Percentiles rank a stretch among this genome's conserved stretches.
phyloP scores from a whole-genome alignment of 1,139 yeast species.

The Pichiaceae sp. region DNA sequence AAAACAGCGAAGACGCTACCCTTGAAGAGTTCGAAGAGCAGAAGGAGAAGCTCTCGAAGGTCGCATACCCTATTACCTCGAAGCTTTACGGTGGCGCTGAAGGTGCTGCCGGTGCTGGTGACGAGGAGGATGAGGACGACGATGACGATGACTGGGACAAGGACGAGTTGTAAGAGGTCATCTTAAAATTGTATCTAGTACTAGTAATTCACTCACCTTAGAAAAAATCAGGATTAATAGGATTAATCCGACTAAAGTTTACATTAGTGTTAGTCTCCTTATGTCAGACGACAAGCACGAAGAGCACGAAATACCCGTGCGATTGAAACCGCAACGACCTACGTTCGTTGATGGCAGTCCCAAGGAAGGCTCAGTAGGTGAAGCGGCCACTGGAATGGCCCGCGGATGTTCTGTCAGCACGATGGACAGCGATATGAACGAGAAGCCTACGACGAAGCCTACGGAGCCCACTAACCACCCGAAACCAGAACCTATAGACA shows the following conservation, averaged over 20 bases:
- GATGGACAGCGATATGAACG: neutral
- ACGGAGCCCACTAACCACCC: neutral
- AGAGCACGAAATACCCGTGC: slow-evolving; percentile 5
- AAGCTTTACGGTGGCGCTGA: slow-evolving; percentile 66
- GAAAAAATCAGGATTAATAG: neutral
- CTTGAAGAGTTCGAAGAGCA: slow-evolving; percentile 93
- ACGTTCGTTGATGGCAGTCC: slow-evolving; percentile 15
- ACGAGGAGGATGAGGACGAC: slow-evolving; percentile 22
- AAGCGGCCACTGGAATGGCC: neutral
- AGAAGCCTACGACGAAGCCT: slow-evolving; percentile 1
- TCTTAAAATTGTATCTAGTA: neutral
- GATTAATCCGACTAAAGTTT: neutral
- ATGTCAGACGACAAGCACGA: neutral
- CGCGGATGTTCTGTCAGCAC: neutral
- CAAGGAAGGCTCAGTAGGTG: neutral
- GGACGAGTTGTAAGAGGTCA: slow-evolving; percentile 23
- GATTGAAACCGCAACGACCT: slow-evolving; percentile 19
- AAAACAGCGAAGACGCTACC: slow-evolving; percentile 75
- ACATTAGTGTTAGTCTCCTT: neutral
- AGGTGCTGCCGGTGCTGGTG: slow-evolving; percentile 24
- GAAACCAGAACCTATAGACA: slow-evolving; percentile 5
- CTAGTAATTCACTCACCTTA: no score
- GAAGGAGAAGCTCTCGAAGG: slow-evolving; percentile 73
- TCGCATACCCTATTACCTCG: slow-evolving; percentile 89
- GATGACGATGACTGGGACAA: slow-evolving; percentile 27